Conservation (phyloP, 495 filamentous ascomycete species). For the Penicillium dipodomyicola region DNA sequence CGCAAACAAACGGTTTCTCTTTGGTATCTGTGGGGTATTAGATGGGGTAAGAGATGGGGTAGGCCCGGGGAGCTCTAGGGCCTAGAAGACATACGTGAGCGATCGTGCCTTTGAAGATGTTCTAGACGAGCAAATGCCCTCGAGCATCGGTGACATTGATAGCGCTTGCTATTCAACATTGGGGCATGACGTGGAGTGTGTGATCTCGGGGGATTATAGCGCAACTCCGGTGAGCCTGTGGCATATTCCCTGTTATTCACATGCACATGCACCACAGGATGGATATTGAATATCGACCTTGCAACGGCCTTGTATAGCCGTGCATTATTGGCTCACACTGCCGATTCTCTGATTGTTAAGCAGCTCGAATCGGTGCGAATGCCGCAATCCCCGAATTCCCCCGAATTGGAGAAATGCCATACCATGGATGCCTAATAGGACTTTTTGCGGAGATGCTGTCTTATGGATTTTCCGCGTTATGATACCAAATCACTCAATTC, state of each 20-base stretch:
- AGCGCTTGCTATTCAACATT: constrained; percentile 28
- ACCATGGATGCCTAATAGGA: too few relatives aligned
- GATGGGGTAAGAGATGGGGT: constrained; percentile 1
- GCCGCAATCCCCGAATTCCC: background rate
- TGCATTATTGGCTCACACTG: background rate
- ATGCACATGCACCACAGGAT: background rate
- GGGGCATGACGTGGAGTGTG: background rate
- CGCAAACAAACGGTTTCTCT: constrained; percentile 42
- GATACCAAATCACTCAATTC: background rate
- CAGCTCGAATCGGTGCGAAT: background rate
- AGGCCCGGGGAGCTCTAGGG: too few relatives aligned
- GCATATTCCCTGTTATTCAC: background rate
- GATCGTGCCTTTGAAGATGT: constrained; percentile 46
- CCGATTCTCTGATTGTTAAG: background rate
- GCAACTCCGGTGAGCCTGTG: background rate
- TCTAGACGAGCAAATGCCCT: constrained; percentile 41
- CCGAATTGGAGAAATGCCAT: background rate
- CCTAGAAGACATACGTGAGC: constrained; percentile 34
- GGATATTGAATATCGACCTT: background rate
- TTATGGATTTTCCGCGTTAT: background rate
- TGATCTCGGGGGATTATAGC: constrained; percentile 1
- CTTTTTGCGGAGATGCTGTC: background rate
- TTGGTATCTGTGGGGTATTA: constrained; percentile 39
- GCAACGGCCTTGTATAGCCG: background rate
- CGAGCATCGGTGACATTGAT: constrained; percentile 40